phyloP scores from a whole-genome alignment of 2,329 filamentous ascomycete genomes.

The Ambrosiella cleistominuta region DNA sequence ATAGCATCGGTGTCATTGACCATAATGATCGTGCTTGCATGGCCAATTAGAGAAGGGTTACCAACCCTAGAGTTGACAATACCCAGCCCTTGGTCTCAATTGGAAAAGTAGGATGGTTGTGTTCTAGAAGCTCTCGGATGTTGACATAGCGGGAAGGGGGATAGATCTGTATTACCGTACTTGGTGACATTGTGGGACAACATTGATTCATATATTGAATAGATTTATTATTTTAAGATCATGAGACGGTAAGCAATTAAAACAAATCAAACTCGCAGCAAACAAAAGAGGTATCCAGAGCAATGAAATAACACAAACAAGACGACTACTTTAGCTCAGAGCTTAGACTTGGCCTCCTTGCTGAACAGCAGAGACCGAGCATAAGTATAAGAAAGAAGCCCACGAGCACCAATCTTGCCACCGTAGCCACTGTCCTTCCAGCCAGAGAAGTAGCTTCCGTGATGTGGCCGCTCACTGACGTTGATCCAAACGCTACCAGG shows the following conservation, averaged over 20 bases:
- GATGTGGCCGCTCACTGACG: conserved; percentile 18
- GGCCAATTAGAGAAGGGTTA: background rate
- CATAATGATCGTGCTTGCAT: background rate
- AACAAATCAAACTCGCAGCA: background rate
- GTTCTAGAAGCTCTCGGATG: background rate
- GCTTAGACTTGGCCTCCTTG: conserved; percentile 1
- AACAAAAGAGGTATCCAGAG: background rate
- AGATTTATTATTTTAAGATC: background rate
- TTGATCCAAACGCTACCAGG: conserved; percentile 46
- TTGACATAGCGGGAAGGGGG: no score
- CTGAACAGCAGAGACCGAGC: conserved; percentile 17
- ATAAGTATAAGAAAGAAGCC: conserved; percentile 19
- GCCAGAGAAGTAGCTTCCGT: conserved; percentile 19
- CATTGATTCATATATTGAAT: background rate
- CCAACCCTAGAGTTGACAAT: background rate
- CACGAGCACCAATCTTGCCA: conserved; percentile 21
- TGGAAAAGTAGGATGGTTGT: background rate
- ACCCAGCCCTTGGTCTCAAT: background rate
- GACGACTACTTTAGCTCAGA: background rate
- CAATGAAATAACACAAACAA: background rate
- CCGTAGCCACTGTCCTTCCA: conserved; percentile 21
- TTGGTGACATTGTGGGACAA: background rate
- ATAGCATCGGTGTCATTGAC: background rate
- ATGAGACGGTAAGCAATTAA: background rate
- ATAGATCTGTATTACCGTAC: background rate